Conservation (phyloP, 345 rosid species). For the Mangifera indica region DNA sequence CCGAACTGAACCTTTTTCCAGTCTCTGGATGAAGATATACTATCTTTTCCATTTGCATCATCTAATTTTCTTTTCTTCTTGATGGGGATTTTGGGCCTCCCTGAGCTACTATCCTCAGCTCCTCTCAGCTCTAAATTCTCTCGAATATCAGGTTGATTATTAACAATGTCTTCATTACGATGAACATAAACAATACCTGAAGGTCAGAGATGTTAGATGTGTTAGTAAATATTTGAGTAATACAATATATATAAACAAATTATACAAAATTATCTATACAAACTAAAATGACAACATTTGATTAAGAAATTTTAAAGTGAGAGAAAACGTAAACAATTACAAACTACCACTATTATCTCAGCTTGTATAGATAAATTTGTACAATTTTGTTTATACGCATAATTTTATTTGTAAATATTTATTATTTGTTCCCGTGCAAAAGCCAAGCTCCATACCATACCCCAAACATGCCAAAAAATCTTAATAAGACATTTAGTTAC, state of each 20-base stretch:
- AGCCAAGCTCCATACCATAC: neutral
- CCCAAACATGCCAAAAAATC: neutral
- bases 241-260: no score
- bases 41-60: slow-evolving; percentile 24
- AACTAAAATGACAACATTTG: no score
- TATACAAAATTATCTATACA: no score
- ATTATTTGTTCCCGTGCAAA: no score
- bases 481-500: neutral
- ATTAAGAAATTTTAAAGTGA: no score
- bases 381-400: no score
- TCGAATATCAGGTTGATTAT: slow-evolving; percentile 31
- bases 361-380: no score
- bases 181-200: slow-evolving; percentile 77
- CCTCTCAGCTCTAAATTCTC: slow-evolving; percentile 18
- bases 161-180: slow-evolving; percentile 78
- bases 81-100: slow-evolving; percentile 5
- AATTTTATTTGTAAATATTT: no score
- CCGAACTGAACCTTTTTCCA: slow-evolving; percentile 46
- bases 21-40: slow-evolving; percentile 28
- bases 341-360: no score
- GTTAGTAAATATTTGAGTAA: no score
- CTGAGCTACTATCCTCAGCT: slow-evolving; percentile 15
- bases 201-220: slow-evolving; percentile 3
- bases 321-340: no score
- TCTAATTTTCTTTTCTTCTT: slow-evolving; percentile 24